Percentiles rank a stretch among this genome's conserved stretches.
phyloP scores from a whole-genome alignment of 2,329 filamentous ascomycete species.

The Ophiostoma sp. region DNA sequence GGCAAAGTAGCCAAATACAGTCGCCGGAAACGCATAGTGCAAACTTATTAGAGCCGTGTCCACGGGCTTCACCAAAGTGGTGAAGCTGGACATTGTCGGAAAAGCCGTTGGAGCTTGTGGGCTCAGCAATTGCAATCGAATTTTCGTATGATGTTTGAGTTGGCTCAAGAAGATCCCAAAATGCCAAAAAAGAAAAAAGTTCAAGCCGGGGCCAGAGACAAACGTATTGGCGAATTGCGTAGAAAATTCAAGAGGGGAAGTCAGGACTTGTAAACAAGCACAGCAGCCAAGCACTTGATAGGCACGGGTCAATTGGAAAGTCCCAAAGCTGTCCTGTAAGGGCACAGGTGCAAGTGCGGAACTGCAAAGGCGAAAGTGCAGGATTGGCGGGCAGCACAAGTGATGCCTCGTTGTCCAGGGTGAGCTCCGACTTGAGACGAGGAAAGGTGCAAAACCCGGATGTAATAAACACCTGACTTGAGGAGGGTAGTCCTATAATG shows the following conservation, averaged over 20 bases:
- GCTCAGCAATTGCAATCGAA: not conserved
- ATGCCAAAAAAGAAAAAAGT: not conserved
- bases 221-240: not conserved
- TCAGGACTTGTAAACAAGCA: not conserved
- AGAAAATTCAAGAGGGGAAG: not conserved
- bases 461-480: not conserved
- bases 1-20: constrained; percentile 59
- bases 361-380: not conserved
- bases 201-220: not conserved
- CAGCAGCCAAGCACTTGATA: not conserved
- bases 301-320: not conserved
- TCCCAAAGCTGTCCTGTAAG: not conserved
- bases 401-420: not conserved
- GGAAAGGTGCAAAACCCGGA: not conserved
- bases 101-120: not conserved
- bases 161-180: not conserved
- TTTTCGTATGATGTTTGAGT: not conserved
- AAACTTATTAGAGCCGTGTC: constrained; percentile 44
- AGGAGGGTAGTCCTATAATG: too few species aligned
- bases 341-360: not conserved
- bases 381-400: not conserved
- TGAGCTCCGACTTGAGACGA: not conserved
- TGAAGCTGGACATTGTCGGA: constrained; percentile 3
- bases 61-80: constrained; percentile 27
- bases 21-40: constrained; percentile 60